Evolutionary conservation across 208 protist species (phyloP).

Genomic region (Hexamita inflata): DNA sequence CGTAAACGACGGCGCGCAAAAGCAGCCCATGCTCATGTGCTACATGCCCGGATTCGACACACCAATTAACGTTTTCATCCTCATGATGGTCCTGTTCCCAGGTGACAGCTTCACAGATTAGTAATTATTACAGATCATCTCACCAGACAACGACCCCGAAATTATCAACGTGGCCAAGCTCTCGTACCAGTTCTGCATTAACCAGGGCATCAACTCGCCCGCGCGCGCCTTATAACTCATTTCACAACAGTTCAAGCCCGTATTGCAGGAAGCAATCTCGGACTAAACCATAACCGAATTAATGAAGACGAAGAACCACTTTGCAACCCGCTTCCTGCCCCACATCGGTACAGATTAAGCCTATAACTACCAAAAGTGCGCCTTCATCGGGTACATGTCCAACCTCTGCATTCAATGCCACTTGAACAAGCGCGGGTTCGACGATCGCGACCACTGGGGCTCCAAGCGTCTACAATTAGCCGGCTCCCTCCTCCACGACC

Average conservation of each 20-base stretch:
- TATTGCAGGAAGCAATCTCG: too few species aligned
- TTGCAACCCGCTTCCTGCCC: constrained; percentile 30
- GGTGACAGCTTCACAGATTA: neutral
- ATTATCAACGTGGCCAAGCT: too few species aligned
- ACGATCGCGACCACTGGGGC: constrained; percentile 32
- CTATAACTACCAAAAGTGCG: neutral
- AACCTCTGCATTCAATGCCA: constrained; percentile 7
- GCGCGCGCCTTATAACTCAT: neutral
- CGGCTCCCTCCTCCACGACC: constrained; percentile 26
- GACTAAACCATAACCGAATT: too few species aligned
- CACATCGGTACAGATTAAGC: constrained; percentile 36
- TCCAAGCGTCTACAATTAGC: constrained; percentile 34
- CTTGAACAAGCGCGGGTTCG: neutral
- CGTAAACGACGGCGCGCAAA: neutral
- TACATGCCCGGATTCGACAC: neutral
- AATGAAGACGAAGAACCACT: neutral
- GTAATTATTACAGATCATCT: neutral
- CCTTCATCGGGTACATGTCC: constrained; percentile 33
- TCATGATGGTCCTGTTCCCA: neutral
- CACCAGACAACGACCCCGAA: neutral
- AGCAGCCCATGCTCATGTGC: neutral
- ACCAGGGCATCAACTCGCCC: too few species aligned
- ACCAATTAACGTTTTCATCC: neutral
- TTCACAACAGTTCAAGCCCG: too few species aligned
- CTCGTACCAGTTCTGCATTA: too few species aligned